These are phyloP conservation scores for Paecilomyces sp. DNA, from an alignment of 2,329 filamentous ascomycete genomes.

Conservation along the genomic window DNA sequence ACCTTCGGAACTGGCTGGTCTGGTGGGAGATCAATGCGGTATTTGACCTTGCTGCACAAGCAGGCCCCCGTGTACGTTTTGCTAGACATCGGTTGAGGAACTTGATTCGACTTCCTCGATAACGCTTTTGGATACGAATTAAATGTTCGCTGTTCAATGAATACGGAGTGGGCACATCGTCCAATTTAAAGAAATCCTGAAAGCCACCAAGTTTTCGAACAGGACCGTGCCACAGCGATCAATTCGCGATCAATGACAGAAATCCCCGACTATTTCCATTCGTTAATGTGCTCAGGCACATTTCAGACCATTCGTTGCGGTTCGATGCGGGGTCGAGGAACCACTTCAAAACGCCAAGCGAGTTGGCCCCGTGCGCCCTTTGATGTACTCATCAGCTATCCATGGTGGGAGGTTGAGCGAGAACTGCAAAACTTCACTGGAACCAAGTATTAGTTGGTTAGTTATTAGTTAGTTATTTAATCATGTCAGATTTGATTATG, in stretches of 20 bases:
- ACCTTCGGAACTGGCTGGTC: constrained; percentile 12
- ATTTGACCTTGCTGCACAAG: constrained; percentile 8
- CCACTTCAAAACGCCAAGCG: neutral
- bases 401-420: neutral
- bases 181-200: neutral
- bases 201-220: too few species aligned
- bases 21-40: constrained; percentile 9
- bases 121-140: neutral
- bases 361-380: neutral
- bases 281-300: too few species aligned
- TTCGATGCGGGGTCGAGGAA: neutral
- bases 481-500: neutral
- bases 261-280: too few species aligned
- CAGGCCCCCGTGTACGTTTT: constrained; percentile 9
- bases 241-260: too few species aligned
- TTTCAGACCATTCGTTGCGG: neutral
- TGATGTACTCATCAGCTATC: neutral
- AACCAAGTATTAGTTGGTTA: too few species aligned
- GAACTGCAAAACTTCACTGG: neutral
- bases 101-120: neutral
- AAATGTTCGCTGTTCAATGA: neutral
- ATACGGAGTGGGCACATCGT: neutral
- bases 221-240: too few species aligned
- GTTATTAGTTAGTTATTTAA: too few species aligned
- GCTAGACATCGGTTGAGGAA: constrained; percentile 2